Percentiles rank a stretch among this genome's conserved stretches.
phyloP scores from a whole-genome alignment of 2,329 filamentous ascomycete genomes.

The Pezicula neosporulosa region DNA sequence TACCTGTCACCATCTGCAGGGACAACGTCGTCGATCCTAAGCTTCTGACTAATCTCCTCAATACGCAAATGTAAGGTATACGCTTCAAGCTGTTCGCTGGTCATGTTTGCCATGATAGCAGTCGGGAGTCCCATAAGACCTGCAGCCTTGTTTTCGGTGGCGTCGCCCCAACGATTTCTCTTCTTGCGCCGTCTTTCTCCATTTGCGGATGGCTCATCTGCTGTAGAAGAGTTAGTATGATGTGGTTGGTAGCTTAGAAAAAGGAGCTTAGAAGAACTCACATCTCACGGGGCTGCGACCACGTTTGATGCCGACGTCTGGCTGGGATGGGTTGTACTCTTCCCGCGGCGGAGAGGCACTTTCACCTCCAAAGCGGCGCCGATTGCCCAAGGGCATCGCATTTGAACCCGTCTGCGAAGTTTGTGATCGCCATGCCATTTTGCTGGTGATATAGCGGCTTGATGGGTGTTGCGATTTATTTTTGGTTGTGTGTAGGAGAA shows the following conservation, averaged over 20 bases:
- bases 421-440: slow-evolving; percentile 57
- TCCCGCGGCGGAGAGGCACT: slow-evolving; percentile 29
- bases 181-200: slow-evolving; percentile 91
- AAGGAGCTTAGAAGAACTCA: slow-evolving; percentile 47
- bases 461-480: slow-evolving; percentile 6
- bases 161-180: slow-evolving; percentile 97
- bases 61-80: slow-evolving; percentile 96
- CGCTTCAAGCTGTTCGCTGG: slow-evolving; percentile 94
- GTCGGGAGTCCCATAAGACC: slow-evolving; percentile 97
- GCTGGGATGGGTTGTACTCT: slow-evolving; percentile 23
- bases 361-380: slow-evolving; percentile 73
- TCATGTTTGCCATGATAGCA: slow-evolving; percentile 96
- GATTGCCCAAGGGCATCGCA: slow-evolving; percentile 89
- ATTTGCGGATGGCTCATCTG: slow-evolving; percentile 44
- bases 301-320: slow-evolving; percentile 60
- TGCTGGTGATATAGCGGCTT: slow-evolving; percentile 10
- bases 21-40: slow-evolving; percentile 98
- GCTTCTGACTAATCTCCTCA: slow-evolving; percentile 98
- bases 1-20: slow-evolving; percentile 95
- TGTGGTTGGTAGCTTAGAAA: not conserved
- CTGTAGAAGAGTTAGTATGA: slow-evolving; percentile 12
- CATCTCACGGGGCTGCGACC: slow-evolving; percentile 87
- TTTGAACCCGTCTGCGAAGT: slow-evolving; percentile 91
- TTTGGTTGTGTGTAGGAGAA: slow-evolving; percentile 1
- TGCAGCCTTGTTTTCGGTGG: slow-evolving; percentile 96